Evolutionary conservation across 2,329 filamentous ascomycete species (phyloP).

Genomic region (Coleophoma eucalyptorum): DNA sequence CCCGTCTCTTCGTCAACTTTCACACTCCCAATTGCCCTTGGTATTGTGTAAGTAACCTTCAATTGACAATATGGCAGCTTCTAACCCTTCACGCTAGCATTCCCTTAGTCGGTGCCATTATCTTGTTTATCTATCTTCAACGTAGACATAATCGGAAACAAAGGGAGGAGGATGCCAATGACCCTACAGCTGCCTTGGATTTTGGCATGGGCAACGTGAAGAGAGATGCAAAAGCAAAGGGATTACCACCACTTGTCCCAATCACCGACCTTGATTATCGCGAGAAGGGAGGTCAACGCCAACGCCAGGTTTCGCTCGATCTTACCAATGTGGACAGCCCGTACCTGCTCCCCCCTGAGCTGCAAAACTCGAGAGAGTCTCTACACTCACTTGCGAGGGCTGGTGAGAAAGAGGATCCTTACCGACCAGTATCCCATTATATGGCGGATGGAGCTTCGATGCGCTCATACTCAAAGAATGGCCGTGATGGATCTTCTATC

Average conservation of each 20-base stretch:
- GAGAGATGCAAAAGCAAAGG: constrained; percentile 28
- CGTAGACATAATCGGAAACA: constrained; percentile 71
- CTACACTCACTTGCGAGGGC: constrained; percentile 80
- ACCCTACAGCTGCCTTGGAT: constrained; percentile 88
- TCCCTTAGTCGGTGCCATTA: constrained; percentile 63
- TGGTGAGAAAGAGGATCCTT: constrained; percentile 76
- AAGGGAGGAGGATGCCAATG: constrained; percentile 72
- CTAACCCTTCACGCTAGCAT: constrained; percentile 51
- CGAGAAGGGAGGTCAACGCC: constrained; percentile 34
- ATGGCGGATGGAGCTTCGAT: constrained; percentile 52
- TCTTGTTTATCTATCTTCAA: constrained; percentile 73
- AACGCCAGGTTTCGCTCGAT: constrained; percentile 55
- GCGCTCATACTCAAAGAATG: constrained; percentile 43
- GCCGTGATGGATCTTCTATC: constrained; percentile 36
- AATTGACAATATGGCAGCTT: not conserved
- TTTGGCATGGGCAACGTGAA: constrained; percentile 70
- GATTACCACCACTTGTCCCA: constrained; percentile 2
- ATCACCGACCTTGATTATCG: constrained; percentile 13
- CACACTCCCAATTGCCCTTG: constrained; percentile 64
- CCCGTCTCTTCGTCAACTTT: constrained; percentile 49
- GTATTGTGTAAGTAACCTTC: constrained; percentile 59
- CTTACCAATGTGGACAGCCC: constrained; percentile 72
- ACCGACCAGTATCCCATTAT: constrained; percentile 61
- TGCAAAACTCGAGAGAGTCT: constrained; percentile 79
- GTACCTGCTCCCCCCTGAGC: constrained; percentile 84